Evolutionary conservation across 768 basidiomycete genomes (phyloP), one percentile per base, ranked within the genome.

Genomic region (Gymnopilus dilepis): DNA sequence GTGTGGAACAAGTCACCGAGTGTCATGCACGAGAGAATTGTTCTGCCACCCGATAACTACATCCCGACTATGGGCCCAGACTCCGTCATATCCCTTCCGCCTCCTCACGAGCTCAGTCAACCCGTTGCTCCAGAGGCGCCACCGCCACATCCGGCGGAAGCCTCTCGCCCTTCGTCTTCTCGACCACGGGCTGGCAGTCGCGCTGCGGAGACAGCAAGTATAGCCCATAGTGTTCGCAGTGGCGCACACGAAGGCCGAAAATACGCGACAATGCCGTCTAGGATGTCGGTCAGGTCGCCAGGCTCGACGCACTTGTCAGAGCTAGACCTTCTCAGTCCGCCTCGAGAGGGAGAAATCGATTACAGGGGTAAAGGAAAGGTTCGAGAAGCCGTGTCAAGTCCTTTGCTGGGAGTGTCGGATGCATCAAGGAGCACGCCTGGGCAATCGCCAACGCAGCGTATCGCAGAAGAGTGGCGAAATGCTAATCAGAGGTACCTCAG

Each of bases 21-120:
- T 28, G 58, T 66, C 11, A 69, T 71, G 2, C 73, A 69, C 30
- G 70, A 71, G 19, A 63, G 71, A 2, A 65, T 76, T 12, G 61
- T 72, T 8, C 50, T 80, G 8, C 83, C 77, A 6, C 83, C 82
- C 0, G 84, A 86, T n/a, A 77, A 74, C 4, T 85, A 74, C 59
- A 83, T 86, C 56, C 84, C 85, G 0, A 76, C 68, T n/a, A 47
- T 79, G 61, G 79, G 74, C 13, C 59, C 73, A 0, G 73, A 79
- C 58, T 73, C 74, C 9, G 69, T 73, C 19, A 83, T 84, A 17
- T 61, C 70, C 4, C 72, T 86, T n/a, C 84, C 83, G 5, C 79
- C 84, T 19, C 85, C 85, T 1, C 81, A 85, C 57, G 84, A 79
- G 59, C 61, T 85, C 19, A 76, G 73, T 17, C 70, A 69, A 9